Percentiles rank a stretch among this genome's conserved stretches.
These are phyloP conservation scores for Trichosporon coremiiforme DNA, from an alignment of 1,284 basidiomycete genomes.

Conservation along the genomic window DNA sequence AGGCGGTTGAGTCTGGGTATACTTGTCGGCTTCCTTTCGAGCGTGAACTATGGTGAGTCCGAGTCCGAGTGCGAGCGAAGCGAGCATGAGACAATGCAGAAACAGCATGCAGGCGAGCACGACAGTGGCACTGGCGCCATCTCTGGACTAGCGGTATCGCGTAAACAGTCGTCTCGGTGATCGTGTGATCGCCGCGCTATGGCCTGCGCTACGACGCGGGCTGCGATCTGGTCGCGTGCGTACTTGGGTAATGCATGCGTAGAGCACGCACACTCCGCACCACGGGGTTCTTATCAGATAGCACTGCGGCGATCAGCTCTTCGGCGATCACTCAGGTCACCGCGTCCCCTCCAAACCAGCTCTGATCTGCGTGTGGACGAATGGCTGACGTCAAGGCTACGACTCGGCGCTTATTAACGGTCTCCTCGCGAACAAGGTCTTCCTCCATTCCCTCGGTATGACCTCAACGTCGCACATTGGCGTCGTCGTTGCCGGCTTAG, in stretches of 20 bases:
- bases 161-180: too few species aligned
- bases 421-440: conserved; percentile 18
- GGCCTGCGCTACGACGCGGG: too few species aligned
- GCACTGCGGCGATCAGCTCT: too few species aligned
- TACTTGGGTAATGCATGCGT: too few species aligned
- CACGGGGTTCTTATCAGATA: too few species aligned
- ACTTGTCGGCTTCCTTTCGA: conserved; percentile 18
- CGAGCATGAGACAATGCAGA: not conserved
- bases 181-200: too few species aligned
- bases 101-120: not conserved
- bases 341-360: not conserved
- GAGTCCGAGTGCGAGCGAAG: not conserved
- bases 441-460: conserved; percentile 14
- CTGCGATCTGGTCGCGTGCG: too few species aligned
- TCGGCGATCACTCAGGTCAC: not conserved
- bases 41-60: conserved; percentile 18
- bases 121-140: not conserved
- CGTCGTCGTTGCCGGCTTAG: conserved; percentile 16
- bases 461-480: conserved; percentile 14
- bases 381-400: conserved; percentile 21
- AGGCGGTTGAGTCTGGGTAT: conserved; percentile 21
- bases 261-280: too few species aligned
- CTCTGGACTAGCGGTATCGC: not conserved
- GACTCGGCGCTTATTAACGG: conserved; percentile 20
- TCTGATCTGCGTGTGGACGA: too few species aligned